phyloP scores from a whole-genome alignment of 305 asterid species.

The Fraxinus velutina region DNA sequence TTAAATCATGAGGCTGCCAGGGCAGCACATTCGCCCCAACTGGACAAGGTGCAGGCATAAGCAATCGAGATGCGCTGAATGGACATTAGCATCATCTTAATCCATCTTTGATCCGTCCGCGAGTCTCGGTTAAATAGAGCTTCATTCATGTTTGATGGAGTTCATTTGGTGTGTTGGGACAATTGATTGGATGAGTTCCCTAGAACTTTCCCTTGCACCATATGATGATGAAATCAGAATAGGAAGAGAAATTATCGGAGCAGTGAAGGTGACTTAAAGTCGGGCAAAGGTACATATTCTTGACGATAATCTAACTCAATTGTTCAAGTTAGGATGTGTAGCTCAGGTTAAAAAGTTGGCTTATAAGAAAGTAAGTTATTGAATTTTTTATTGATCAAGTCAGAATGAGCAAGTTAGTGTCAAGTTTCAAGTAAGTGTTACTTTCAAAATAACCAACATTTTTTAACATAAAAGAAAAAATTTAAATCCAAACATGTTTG shows the following conservation, averaged over 20 bases:
- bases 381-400: not conserved
- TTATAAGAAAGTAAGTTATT: not conserved
- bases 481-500: not conserved
- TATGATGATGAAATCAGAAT: slow-evolving; percentile 35
- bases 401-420: not conserved
- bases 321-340: not conserved
- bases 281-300: not conserved
- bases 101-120: slow-evolving; percentile 27
- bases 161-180: slow-evolving; percentile 37
- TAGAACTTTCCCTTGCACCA: slow-evolving; percentile 39
- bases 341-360: not conserved
- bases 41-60: slow-evolving; percentile 91
- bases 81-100: slow-evolving; percentile 25
- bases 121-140: slow-evolving; percentile 48
- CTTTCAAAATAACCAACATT: not conserved
- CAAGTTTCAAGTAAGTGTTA: not conserved
- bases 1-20: slow-evolving; percentile 38
- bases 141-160: slow-evolving; percentile 38
- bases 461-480: not conserved
- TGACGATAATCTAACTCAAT: not conserved
- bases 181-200: slow-evolving; percentile 38
- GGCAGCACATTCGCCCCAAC: slow-evolving; percentile 45
- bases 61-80: slow-evolving; percentile 56
- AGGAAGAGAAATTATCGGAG: not conserved
- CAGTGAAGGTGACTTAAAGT: not conserved